Evolutionary conservation across 129 eudicot species (phyloP), one percentile per base, ranked within the genome.

Genomic region (Chrysanthemum seticuspe): DNA sequence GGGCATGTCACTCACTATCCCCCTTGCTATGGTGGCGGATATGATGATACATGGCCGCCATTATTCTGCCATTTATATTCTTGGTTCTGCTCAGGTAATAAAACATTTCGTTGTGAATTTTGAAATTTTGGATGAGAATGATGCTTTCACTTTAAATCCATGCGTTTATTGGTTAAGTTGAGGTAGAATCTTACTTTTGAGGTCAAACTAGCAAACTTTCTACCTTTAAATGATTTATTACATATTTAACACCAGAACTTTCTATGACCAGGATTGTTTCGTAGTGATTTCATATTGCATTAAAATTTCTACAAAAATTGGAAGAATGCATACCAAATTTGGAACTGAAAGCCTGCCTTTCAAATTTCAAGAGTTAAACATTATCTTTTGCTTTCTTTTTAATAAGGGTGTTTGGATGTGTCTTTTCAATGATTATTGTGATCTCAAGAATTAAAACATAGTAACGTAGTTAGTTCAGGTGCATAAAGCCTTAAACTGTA

Each of bases 11-110:
- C 96, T 95, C 59, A 95, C 99, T 8, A 95, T 95, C 75, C 99
- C 97, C 5, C 89, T 95, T 51, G 99, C 99, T 14, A 95, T 95
- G 99, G 88, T 88, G 65, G 99, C 99, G 21, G 99, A 95, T 79
- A 95, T 95, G 96, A 49, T 95, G 72, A 90, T 95, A 71, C 99
- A 95, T 76, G 99, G 99, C 14, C 88, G 99, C 31, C 99, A 95
- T 72, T 95, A 95, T 80, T 95, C 99, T 13, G 92, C 97, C 78
- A 85, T 95, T 67, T 95, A 95, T 67, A 80, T 95, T 64, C 96
- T 95, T 64, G 99, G 99, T 72, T 95, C 97, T 8, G 80, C 74
- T 75, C 97, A 95, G 96, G 99, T 95, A 82, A 74, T n/a, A 2
- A 29, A 47, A 25, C 16, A 12, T 57, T 70, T 78, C 0, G 14